These are phyloP conservation scores for Globisporangium spiculum DNA, from an alignment of 352 stramenopile species.

Conservation along the genomic window DNA sequence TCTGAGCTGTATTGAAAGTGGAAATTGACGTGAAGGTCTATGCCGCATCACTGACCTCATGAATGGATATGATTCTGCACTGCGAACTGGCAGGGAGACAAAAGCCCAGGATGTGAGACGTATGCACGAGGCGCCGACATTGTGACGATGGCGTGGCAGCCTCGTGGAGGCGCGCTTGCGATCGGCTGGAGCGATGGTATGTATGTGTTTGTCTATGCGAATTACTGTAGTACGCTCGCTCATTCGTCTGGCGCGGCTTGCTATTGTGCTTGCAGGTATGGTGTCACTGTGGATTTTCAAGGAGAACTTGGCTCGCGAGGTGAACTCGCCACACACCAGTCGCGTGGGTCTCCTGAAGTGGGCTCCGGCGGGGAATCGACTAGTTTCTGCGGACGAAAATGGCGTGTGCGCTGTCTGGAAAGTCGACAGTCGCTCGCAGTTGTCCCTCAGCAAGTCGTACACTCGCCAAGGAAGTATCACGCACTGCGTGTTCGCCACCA, in stretches of 20 bases:
- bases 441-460: slow-evolving; percentile 84
- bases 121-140: slow-evolving; percentile 69
- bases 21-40: background rate
- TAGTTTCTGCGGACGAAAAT: slow-evolving; percentile 89
- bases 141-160: slow-evolving; percentile 86
- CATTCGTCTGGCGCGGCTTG: background rate
- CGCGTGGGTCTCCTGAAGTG: slow-evolving; percentile 86
- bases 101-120: slow-evolving; percentile 43
- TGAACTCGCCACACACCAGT: slow-evolving; percentile 77
- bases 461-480: slow-evolving; percentile 84
- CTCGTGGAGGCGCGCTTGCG: slow-evolving; percentile 70
- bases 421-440: slow-evolving; percentile 71
- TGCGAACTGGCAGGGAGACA: slow-evolving; percentile 50
- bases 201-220: background rate
- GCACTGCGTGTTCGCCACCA: slow-evolving; percentile 82
- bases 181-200: slow-evolving; percentile 81
- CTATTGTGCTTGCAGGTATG: slow-evolving; percentile 41
- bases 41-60: background rate
- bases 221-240: background rate
- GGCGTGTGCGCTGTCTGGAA: slow-evolving; percentile 86
- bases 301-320: slow-evolving; percentile 62
- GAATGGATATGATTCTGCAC: slow-evolving; percentile 1
- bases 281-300: slow-evolving; percentile 82
- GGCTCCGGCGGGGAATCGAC: slow-evolving; percentile 80
- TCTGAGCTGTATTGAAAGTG: background rate